These are phyloP conservation scores for Calonectria pteridis DNA, from an alignment of 2,329 filamentous ascomycete genomes.

Conservation along the genomic window DNA sequence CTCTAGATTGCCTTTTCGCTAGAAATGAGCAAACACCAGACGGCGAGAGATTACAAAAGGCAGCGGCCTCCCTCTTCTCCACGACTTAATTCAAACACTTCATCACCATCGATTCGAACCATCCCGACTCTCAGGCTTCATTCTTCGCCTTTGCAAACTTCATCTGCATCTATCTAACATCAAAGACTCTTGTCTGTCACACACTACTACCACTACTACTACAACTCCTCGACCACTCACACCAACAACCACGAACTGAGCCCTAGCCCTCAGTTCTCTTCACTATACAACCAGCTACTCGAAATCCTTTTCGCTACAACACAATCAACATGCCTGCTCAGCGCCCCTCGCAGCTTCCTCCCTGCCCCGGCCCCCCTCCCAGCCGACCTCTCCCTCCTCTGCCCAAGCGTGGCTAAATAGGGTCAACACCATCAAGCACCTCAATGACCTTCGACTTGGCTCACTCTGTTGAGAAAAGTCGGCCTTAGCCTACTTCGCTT, in stretches of 20 bases:
- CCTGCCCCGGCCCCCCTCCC: conserved; percentile 75
- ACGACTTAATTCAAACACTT: conserved; percentile 25
- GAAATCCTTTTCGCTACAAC: conserved; percentile 31
- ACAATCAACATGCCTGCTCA: conserved; percentile 65
- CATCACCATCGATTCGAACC: conserved; percentile 43
- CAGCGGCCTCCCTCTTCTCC: conserved; percentile 46
- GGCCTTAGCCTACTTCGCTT: conserved; percentile 12
- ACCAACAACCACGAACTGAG: conserved; percentile 37
- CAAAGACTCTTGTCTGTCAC: conserved; percentile 15
- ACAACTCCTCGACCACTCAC: conserved; percentile 28
- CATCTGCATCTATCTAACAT: conserved; percentile 20
- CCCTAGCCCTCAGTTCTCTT: conserved; percentile 34
- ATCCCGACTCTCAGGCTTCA: conserved; percentile 30
- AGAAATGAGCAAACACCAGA: conserved; percentile 47
- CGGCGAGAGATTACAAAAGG: conserved; percentile 47
- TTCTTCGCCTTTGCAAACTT: conserved; percentile 31
- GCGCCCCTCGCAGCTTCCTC: conserved; percentile 75
- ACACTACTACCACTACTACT: neutral
- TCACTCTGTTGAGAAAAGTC: conserved; percentile 23
- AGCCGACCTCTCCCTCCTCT: conserved; percentile 74
- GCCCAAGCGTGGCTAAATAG: conserved; percentile 67
- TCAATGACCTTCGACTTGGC: conserved; percentile 18
- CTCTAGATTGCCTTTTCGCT: conserved; percentile 49
- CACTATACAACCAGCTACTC: conserved; percentile 22
- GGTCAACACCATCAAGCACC: conserved; percentile 26